A percentile compares a stretch with the other conserved stretches of the same genome.
These are phyloP conservation scores for Phytomonas sp. DNA, from an alignment of 208 protist species.

Conservation along the genomic window DNA sequence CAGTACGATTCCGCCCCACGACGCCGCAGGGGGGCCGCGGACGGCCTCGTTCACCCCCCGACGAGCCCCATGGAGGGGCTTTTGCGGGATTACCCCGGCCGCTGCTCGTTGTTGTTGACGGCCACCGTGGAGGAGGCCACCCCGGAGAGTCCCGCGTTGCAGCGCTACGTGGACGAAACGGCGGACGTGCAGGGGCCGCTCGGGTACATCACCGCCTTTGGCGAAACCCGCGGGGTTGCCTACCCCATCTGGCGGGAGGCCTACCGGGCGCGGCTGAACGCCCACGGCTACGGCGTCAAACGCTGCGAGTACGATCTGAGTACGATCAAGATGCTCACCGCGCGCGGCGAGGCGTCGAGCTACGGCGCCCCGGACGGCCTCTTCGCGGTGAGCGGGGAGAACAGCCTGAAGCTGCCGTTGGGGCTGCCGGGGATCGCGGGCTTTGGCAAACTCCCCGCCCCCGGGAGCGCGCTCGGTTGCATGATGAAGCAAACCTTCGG, in stretches of 20 bases:
- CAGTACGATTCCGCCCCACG: conserved; percentile 22
- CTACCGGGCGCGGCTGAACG: conserved; percentile 52
- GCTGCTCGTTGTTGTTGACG: conserved; percentile 50
- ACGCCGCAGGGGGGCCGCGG: not conserved
- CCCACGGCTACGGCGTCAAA: conserved; percentile 33
- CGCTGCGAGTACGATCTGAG: conserved; percentile 56
- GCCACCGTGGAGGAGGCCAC: conserved; percentile 45
- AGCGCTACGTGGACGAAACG: conserved; percentile 78
- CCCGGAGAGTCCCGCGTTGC: conserved; percentile 29
- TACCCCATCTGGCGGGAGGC: conserved; percentile 56
- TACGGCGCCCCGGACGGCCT: not conserved
- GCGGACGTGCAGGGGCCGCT: conserved; percentile 61
- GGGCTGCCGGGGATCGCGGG: conserved; percentile 4
- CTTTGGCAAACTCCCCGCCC: not conserved
- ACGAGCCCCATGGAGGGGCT: not conserved
- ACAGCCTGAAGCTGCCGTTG: no score
- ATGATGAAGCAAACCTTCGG: no score
- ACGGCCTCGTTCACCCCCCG: not conserved
- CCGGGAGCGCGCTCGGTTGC: no score
- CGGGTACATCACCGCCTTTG: conserved; percentile 48
- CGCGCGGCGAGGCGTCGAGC: conserved; percentile 15
- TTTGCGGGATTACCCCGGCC: not conserved
- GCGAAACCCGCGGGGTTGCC: conserved; percentile 15
- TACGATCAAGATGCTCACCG: conserved; percentile 28
- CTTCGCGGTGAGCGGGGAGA: not conserved